Evolutionary conservation across 2,329 filamentous ascomycete species (phyloP), one percentile per base, ranked within the genome.

Genomic region (Cytospora mali): DNA sequence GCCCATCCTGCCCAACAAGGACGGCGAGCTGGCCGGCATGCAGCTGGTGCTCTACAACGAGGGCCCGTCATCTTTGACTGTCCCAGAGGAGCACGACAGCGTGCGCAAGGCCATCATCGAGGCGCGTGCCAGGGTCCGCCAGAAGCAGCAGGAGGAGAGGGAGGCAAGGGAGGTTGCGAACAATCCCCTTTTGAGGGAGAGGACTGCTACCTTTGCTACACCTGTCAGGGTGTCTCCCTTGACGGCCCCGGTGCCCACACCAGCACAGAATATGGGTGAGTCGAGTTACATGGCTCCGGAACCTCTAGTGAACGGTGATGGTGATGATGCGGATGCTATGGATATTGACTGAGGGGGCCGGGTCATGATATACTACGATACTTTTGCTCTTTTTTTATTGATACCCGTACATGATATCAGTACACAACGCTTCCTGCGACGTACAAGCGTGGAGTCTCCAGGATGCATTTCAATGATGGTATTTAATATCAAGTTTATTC

Each of bases 51-150:
- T 98, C 42, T 98, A 98, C 76, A 33, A 58, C 35, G 85, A 82
- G 66, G 87, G 95, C 55, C 93, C 93, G 7, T 82, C 83, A 54
- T 93, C 91, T 18, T 75, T 97, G 67, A 89, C 86, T 0, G 84
- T 96, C 23, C 87, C 92, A 0, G 83, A 87, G 72, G 88, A 91
- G 67, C 83, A 89, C 31, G 89, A 94, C 73, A 89, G 84, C 66
- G 91, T 97, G 66, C 84, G 92, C 64, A 92, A 88, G 74, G 92
- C 92, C 10, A 93, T 97, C 67, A 80, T 94, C 58, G 93, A 97
- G 74, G 86, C 91, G 2, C 84, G 92, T 58, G 84, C 84, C 53
- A 83, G 92, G 60, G 81, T 86, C 35, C 80, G 90, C 58, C 86
- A 90, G 68, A 77, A 73, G 72, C 84, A 87, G 71, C 79, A 76